A percentile compares a stretch with the other conserved stretches of the same genome.
These are phyloP conservation scores for Zoysia japonica DNA, from an alignment of 176 grass and related monocot species.

Conservation along the genomic window DNA sequence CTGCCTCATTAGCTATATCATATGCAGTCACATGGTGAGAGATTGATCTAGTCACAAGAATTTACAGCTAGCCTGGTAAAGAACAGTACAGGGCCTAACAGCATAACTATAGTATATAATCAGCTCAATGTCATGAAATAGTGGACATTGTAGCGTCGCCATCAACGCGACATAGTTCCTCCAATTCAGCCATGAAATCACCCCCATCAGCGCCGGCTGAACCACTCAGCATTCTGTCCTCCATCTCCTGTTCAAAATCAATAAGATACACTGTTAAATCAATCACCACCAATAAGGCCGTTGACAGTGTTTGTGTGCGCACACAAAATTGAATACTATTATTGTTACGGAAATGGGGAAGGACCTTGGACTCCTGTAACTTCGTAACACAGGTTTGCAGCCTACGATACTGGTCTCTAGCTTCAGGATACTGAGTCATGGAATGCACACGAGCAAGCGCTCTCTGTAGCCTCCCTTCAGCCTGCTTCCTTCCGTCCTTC, in stretches of 20 bases:
- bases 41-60: constrained; percentile 41
- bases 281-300: background rate
- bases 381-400: constrained; percentile 57
- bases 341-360: background rate
- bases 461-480: constrained; percentile 77
- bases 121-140: constrained; percentile 54
- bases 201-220: constrained; percentile 35
- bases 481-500: constrained; percentile 88
- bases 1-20: constrained; percentile 44
- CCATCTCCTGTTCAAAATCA: constrained; percentile 54
- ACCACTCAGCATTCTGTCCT: constrained; percentile 55
- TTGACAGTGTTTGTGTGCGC: background rate
- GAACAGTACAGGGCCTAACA: constrained; percentile 47
- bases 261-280: background rate
- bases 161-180: constrained; percentile 57
- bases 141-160: constrained; percentile 48
- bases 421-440: constrained; percentile 99
- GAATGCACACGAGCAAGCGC: constrained; percentile 89
- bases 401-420: constrained; percentile 92
- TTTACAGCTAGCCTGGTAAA: constrained; percentile 64
- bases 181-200: constrained; percentile 75
- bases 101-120: constrained; percentile 20
- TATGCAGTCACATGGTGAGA: constrained; percentile 28
- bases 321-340: background rate
- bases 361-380: constrained; percentile 69